A percentile compares a stretch with the other conserved stretches of the same genome.
phyloP scores from a whole-genome alignment of 352 stramenopile species.

The Saprolegnia parasitica region DNA sequence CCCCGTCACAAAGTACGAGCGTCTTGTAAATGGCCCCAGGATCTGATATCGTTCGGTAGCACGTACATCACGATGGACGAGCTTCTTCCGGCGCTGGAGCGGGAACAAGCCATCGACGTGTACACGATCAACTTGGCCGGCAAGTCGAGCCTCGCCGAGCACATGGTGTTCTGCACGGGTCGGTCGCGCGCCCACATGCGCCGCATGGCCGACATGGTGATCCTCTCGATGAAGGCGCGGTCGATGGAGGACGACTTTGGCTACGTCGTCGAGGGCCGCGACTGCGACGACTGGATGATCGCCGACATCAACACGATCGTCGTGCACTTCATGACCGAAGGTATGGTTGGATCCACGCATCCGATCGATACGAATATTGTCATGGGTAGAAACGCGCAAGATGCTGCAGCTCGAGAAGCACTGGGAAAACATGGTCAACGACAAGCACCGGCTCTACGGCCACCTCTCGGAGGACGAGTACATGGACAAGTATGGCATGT shows the following conservation, averaged over 20 bases:
- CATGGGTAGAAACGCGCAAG: conserved; percentile 49
- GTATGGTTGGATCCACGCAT: conserved; percentile 7
- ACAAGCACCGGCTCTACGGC: conserved; percentile 74
- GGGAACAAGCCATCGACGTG: conserved; percentile 72
- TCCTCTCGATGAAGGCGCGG: conserved; percentile 75
- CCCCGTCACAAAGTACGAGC: conserved; percentile 41
- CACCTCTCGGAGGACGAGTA: conserved; percentile 82
- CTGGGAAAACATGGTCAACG: conserved; percentile 79
- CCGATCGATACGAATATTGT: background rate
- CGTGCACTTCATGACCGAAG: conserved; percentile 77
- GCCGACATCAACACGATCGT: conserved; percentile 88
- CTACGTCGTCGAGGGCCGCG: conserved; percentile 78
- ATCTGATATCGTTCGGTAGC: conserved; percentile 21
- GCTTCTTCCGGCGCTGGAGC: conserved; percentile 53
- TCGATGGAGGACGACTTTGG: conserved; percentile 66
- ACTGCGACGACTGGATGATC: conserved; percentile 92
- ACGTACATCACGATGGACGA: conserved; percentile 75
- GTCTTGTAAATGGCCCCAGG: no score
- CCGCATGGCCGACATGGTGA: conserved; percentile 83
- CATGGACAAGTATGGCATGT: conserved; percentile 84
- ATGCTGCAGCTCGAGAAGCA: conserved; percentile 75
- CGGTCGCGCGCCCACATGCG: conserved; percentile 81
- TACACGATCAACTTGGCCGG: conserved; percentile 68
- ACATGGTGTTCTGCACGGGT: conserved; percentile 87
- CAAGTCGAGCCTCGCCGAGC: conserved; percentile 78